Conservation (phyloP, 306 rosid species). For the Gastrolobium villosum region DNA sequence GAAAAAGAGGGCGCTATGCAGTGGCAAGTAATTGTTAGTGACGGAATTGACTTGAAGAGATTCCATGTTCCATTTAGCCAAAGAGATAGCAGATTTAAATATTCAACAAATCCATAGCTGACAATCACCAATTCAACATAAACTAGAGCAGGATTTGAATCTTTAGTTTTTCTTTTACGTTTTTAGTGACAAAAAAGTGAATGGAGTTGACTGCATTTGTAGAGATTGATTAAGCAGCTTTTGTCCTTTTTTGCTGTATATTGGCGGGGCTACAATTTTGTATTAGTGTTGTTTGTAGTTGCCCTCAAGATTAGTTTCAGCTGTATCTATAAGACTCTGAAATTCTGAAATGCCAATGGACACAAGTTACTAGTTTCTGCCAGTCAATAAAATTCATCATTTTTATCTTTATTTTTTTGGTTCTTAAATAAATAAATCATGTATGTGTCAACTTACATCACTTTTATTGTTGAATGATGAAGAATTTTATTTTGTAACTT, state of each 20-base stretch:
- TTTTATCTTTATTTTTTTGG: conserved; percentile 1
- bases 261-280: conserved; percentile 48
- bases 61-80: conserved; percentile 41
- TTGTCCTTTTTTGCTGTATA: conserved; percentile 43
- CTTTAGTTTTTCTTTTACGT: conserved; percentile 23
- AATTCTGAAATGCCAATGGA: conserved; percentile 47
- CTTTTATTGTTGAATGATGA: too few species aligned
- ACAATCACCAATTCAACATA: conserved; percentile 48
- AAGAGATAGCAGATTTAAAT: conserved; percentile 41
- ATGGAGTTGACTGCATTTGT: conserved; percentile 37
- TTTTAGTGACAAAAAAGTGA: conserved; percentile 16
- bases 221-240: conserved; percentile 37
- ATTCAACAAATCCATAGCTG: conserved; percentile 43
- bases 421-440: neutral
- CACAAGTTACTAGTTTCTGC: conserved; percentile 29
- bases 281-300: conserved; percentile 29
- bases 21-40: conserved; percentile 47
- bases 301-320: conserved; percentile 45
- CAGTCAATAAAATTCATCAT: conserved; percentile 33
- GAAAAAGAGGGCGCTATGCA: conserved; percentile 52
- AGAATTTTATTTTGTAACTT: too few species aligned
- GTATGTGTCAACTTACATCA: too few species aligned
- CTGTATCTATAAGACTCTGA: conserved; percentile 25
- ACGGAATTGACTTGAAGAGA: conserved; percentile 26
- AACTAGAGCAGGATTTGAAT: conserved; percentile 11